These are phyloP conservation scores for Lophiostoma macrostomum DNA, from an alignment of 495 filamentous ascomycete genomes.

Conservation along the genomic window DNA sequence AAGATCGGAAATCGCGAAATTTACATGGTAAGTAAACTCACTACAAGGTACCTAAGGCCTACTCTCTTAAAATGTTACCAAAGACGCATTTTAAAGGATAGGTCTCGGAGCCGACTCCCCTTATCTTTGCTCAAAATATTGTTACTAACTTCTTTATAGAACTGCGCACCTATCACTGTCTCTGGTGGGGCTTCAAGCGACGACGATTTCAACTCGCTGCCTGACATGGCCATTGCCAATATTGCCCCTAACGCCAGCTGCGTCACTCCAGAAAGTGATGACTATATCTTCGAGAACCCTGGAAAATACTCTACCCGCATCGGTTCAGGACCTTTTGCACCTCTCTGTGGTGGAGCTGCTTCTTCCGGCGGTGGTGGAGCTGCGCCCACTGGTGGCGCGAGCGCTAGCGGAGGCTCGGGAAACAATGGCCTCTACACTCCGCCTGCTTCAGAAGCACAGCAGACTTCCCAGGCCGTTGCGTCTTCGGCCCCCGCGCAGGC, in stretches of 20 bases:
- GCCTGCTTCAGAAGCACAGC: constrained; percentile 4
- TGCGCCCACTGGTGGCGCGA: constrained; percentile 3
- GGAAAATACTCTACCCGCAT: constrained; percentile 10
- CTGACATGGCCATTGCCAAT: constrained; percentile 60
- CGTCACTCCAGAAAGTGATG: constrained; percentile 11
- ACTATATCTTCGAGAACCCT: constrained; percentile 31
- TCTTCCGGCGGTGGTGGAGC: not conserved
- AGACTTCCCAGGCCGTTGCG: constrained; percentile 1
- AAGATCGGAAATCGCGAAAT: constrained; percentile 55
- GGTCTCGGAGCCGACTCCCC: no score
- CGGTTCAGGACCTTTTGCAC: constrained; percentile 19
- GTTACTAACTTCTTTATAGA: no score
- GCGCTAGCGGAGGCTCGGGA: not conserved
- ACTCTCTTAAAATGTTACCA: no score
- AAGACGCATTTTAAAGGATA: no score
- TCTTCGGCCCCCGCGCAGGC: constrained; percentile 5
- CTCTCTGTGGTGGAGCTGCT: constrained; percentile 11
- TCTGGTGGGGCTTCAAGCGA: constrained; percentile 41
- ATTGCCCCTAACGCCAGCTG: constrained; percentile 35
- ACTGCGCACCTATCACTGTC: constrained; percentile 55
- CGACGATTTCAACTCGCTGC: constrained; percentile 42
- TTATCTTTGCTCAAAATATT: no score
- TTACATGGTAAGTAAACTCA: no score
- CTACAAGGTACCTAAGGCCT: no score
- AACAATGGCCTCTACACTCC: constrained; percentile 2